A percentile compares a stretch with the other conserved stretches of the same genome.
Evolutionary conservation across 1,284 basidiomycete species (phyloP).

Genomic region (Trichosporon sp.): DNA sequence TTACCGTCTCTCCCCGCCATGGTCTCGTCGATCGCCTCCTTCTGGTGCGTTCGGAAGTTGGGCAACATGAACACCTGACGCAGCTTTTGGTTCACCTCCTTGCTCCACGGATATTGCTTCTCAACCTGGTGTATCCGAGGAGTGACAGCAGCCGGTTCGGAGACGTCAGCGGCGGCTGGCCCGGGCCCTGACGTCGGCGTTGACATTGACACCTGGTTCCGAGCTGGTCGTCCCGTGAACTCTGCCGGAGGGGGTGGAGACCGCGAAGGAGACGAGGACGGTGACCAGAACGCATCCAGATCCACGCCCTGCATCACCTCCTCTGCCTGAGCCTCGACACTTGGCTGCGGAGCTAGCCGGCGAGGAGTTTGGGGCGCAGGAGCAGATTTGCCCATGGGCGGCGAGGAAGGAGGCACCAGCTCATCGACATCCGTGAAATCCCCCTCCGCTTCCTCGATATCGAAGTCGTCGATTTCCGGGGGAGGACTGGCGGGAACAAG

Average conservation of each 20-base stretch:
- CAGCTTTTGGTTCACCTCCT: constrained; percentile 63
- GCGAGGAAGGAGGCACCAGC: constrained; percentile 27
- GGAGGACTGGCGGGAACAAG: constrained; percentile 15
- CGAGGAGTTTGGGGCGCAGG: background rate
- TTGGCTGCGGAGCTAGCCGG: background rate
- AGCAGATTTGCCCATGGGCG: constrained; percentile 5
- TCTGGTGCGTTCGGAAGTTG: constrained; percentile 75
- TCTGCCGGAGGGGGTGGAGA: constrained; percentile 11
- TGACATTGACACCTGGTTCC: background rate
- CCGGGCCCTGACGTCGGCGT: background rate
- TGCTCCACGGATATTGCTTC: constrained; percentile 51
- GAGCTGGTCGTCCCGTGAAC: background rate
- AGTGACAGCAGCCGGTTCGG: background rate
- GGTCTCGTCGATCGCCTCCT: constrained; percentile 75
- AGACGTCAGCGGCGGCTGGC: background rate
- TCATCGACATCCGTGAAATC: constrained; percentile 15
- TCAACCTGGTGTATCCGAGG: constrained; percentile 23
- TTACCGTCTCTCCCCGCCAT: constrained; percentile 66
- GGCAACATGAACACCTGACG: constrained; percentile 64
- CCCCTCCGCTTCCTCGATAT: constrained; percentile 32
- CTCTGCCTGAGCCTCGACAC: background rate
- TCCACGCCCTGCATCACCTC: constrained; percentile 27
- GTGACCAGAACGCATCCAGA: constrained; percentile 29
- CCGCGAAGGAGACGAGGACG: constrained; percentile 13
- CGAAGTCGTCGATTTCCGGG: constrained; percentile 27